phyloP scores from a whole-genome alignment of 2,329 filamentous ascomycete genomes.

The Ophiostoma himal-ulmi region DNA sequence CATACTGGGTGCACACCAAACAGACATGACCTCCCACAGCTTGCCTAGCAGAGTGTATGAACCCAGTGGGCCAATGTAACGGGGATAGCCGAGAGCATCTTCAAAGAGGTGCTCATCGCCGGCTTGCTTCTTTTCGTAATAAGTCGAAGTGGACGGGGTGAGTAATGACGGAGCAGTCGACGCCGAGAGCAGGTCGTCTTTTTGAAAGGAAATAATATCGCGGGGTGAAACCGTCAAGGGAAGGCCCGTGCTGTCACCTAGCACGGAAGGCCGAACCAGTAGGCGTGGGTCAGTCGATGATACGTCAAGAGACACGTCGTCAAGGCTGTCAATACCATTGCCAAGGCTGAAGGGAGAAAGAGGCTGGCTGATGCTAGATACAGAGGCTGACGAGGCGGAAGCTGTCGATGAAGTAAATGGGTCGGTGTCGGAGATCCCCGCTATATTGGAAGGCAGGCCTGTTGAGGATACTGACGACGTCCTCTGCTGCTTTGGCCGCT shows the following conservation, averaged over 20 bases:
- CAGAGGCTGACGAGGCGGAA: neutral
- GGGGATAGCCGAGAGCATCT: constrained; percentile 22
- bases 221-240: constrained; percentile 14
- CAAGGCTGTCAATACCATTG: neutral
- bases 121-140: constrained; percentile 9
- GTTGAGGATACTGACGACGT: neutral
- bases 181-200: neutral
- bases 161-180: neutral
- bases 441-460: neutral
- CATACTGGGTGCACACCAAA: constrained; percentile 9
- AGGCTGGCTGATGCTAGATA: neutral
- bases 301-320: constrained; percentile 1
- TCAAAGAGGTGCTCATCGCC: constrained; percentile 23
- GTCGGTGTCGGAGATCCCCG: neutral
- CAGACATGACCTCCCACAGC: constrained; percentile 24
- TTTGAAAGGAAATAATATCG: neutral
- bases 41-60: constrained; percentile 25
- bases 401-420: neutral
- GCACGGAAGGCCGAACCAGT: neutral
- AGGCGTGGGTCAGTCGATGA: neutral
- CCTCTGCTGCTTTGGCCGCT: neutral
- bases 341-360: constrained; percentile 12
- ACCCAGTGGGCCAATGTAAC: constrained; percentile 25
- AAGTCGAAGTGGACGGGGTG: neutral
- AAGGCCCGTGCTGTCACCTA: neutral